Conservation (phyloP, 148 eudicot species). For the Silene latifolia region DNA sequence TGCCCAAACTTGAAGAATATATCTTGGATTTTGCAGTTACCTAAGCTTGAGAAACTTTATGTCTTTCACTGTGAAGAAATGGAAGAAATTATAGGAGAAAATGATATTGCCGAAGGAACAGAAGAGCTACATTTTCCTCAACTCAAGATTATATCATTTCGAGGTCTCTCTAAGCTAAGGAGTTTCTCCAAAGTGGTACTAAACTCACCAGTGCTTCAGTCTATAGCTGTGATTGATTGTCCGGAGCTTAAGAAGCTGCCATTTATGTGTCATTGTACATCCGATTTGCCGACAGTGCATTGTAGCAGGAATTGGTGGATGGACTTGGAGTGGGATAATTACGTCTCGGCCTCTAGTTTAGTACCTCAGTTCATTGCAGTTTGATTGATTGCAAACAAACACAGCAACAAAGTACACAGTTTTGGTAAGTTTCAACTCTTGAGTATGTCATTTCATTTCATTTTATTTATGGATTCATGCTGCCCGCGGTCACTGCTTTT, state of each 20-base stretch:
- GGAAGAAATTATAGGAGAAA: constrained; percentile 25
- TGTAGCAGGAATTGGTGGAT: constrained; percentile 29
- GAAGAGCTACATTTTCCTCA: constrained; percentile 21
- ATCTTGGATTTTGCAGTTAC: constrained; percentile 28
- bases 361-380: constrained; percentile 26
- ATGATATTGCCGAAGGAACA: neutral
- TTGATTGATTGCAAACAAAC: constrained; percentile 3
- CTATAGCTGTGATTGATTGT: constrained; percentile 26
- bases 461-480: too few relatives aligned
- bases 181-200: constrained; percentile 17
- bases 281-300: constrained; percentile 19
- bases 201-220: constrained; percentile 21
- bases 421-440: neutral
- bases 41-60: constrained; percentile 24
- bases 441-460: neutral
- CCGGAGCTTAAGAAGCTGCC: constrained; percentile 25
- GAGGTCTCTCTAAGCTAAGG: constrained; percentile 23
- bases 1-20: constrained; percentile 26
- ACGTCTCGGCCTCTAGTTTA: constrained; percentile 10
- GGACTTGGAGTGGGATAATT: constrained; percentile 20
- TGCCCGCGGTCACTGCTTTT: too few relatives aligned
- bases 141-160: constrained; percentile 25
- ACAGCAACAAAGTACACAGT: neutral
- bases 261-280: constrained; percentile 4
- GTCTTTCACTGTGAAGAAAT: constrained; percentile 27